These are phyloP conservation scores for Tetrahymena thermophila DNA, from an alignment of 73 alveolate species.

Conservation along the genomic window DNA sequence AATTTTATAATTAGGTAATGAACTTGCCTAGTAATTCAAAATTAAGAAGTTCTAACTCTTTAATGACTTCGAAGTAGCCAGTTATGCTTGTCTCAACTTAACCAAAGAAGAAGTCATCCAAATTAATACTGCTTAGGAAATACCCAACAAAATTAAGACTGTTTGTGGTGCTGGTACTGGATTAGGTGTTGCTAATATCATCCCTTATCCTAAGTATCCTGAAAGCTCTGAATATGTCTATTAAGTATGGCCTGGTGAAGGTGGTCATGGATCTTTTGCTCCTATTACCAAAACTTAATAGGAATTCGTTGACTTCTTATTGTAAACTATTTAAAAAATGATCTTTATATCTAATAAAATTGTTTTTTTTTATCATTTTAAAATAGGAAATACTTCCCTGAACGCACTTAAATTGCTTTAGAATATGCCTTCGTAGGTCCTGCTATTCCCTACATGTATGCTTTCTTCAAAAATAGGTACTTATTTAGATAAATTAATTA, in stretches of 20 bases:
- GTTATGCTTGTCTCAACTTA: constrained; percentile 27
- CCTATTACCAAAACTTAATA: constrained; percentile 15
- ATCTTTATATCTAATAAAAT: too few species aligned
- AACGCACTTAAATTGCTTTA: constrained; percentile 7
- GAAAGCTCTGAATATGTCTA: background rate
- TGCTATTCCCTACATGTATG: constrained; percentile 26
- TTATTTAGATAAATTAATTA: background rate
- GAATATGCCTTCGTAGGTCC: constrained; percentile 30
- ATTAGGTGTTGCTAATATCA: constrained; percentile 26
- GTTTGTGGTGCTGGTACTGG: constrained; percentile 46
- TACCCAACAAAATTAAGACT: constrained; percentile 17
- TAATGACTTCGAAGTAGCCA: constrained; percentile 35
- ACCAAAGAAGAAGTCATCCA: background rate
- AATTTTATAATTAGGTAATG: background rate
- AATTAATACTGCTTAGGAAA: background rate
- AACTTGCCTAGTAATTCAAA: constrained; percentile 1
- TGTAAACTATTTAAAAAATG: background rate
- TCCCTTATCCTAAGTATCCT: constrained; percentile 6
- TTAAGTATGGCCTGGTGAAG: constrained; percentile 35
- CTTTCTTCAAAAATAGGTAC: constrained; percentile 11
- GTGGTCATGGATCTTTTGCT: constrained; percentile 27
- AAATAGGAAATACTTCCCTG: background rate
- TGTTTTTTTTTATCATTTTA: background rate
- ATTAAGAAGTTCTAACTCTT: constrained; percentile 4
- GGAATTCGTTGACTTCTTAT: constrained; percentile 5